Percentiles rank a stretch among this genome's conserved stretches.
Evolutionary conservation across 2,329 filamentous ascomycete species (phyloP).

Genomic region (Calonectria crousiana): DNA sequence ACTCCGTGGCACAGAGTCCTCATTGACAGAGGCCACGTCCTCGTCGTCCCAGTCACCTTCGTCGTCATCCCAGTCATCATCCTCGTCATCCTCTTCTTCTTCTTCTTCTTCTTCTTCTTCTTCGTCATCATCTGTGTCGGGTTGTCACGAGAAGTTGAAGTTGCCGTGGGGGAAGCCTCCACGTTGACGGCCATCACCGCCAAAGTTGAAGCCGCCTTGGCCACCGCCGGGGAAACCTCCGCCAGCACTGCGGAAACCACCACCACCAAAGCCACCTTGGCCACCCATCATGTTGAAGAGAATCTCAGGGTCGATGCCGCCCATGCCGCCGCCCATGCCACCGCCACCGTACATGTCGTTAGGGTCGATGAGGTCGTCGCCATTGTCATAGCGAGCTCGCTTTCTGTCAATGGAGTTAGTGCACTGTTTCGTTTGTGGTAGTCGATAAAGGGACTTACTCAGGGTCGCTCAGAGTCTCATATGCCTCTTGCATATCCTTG

Average conservation of each 20-base stretch:
- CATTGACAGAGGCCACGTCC: slow-evolving; percentile 36
- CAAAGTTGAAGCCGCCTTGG: slow-evolving; percentile 71
- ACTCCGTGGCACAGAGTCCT: slow-evolving; percentile 32
- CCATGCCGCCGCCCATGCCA: slow-evolving; percentile 74
- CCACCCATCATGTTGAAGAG: slow-evolving; percentile 87
- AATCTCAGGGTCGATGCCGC: slow-evolving; percentile 81
- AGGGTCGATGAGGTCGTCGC: slow-evolving; percentile 90
- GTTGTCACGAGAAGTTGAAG: slow-evolving; percentile 64
- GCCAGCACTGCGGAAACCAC: slow-evolving; percentile 62
- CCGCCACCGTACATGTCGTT: slow-evolving; percentile 84
- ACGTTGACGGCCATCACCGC: slow-evolving; percentile 52
- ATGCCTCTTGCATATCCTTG: slow-evolving; percentile 98
- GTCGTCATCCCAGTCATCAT: slow-evolving; percentile 40
- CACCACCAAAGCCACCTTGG: slow-evolving; percentile 68
- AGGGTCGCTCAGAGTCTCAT: slow-evolving; percentile 94
- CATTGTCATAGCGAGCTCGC: slow-evolving; percentile 89
- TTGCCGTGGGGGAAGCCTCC: slow-evolving; percentile 52
- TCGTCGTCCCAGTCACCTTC: slow-evolving; percentile 43
- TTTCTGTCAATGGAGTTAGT: slow-evolving; percentile 71
- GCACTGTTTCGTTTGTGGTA: not conserved
- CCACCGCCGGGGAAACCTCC: slow-evolving; percentile 50
- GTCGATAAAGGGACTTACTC: slow-evolving; percentile 71
- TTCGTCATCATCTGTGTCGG: slow-evolving; percentile 49
- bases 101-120: slow-evolving; percentile 37
- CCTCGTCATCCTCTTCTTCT: slow-evolving; percentile 44